Percentiles rank a stretch among this genome's conserved stretches.
Conservation (phyloP, 371 early-diverging fungal genomes). For the Haplosporangium sp. region DNA sequence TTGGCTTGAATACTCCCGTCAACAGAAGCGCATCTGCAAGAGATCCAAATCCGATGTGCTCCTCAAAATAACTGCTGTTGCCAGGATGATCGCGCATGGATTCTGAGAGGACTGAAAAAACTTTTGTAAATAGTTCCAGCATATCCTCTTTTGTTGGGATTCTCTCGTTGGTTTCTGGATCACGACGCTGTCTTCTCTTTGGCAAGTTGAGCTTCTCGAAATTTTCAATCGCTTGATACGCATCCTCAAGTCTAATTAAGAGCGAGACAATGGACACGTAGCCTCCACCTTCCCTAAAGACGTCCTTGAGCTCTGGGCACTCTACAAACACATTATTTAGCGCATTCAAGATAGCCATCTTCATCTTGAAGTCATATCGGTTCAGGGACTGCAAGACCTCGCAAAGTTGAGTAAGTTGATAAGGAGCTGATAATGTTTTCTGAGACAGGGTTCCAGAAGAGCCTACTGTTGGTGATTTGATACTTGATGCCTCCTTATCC, state of each 20-base stretch:
- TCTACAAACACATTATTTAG: conserved; percentile 64
- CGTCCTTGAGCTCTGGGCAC: conserved; percentile 63
- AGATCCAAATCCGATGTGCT: conserved; percentile 67
- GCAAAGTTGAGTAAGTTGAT: conserved; percentile 68
- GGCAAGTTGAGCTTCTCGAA: conserved; percentile 36
- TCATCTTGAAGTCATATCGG: conserved; percentile 68
- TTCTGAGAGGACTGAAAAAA: conserved; percentile 67
- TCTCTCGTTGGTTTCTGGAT: conserved; percentile 46
- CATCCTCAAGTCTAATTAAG: conserved; percentile 70
- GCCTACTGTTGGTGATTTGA: conserved; percentile 25
- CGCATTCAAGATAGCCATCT: conserved; percentile 66
- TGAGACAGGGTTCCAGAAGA: conserved; percentile 22
- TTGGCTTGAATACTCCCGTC: conserved; percentile 66
- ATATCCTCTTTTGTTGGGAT: conserved; percentile 50
- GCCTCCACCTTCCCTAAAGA: conserved; percentile 73
- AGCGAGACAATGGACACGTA: conserved; percentile 75
- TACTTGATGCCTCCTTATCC: conserved; percentile 39
- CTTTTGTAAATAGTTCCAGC: conserved; percentile 59
- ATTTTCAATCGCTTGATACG: conserved; percentile 57
- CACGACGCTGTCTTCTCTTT: conserved; percentile 39
- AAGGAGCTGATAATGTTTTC: conserved; percentile 50
- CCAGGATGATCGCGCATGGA: conserved; percentile 69
- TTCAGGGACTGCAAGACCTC: conserved; percentile 71
- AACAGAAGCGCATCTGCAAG: conserved; percentile 71
- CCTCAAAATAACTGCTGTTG: conserved; percentile 66